A percentile compares a stretch with the other conserved stretches of the same genome.
Evolutionary conservation across 73 alveolate genomes (phyloP).

Genomic region (Paramecium bursaria): DNA sequence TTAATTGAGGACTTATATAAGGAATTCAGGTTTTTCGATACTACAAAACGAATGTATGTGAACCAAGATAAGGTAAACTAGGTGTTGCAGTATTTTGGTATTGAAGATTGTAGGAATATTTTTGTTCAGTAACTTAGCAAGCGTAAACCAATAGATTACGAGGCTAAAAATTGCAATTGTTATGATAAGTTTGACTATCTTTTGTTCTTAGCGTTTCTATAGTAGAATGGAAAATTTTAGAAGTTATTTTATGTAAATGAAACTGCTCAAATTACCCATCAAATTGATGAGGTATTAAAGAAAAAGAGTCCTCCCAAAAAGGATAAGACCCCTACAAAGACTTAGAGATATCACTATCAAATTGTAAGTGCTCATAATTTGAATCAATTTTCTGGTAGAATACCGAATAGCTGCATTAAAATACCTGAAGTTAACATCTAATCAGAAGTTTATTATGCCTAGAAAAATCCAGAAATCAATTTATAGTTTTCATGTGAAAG

Average conservation of each 20-base stretch:
- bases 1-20: conserved; percentile 17
- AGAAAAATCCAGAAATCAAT: conserved; percentile 14
- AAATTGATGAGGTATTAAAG: background rate
- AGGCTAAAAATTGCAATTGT: too few species aligned
- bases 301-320: conserved; percentile 14
- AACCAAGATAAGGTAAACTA: background rate
- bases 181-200: conserved; percentile 13
- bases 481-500: conserved; percentile 7
- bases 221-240: background rate
- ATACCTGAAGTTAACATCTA: conserved; percentile 11
- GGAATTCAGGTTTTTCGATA: conserved; percentile 38
- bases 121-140: background rate
- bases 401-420: conserved; percentile 1
- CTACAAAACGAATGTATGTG: background rate
- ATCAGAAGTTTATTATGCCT: conserved; percentile 44
- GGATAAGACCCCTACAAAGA: background rate
- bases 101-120: background rate
- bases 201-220: conserved; percentile 12
- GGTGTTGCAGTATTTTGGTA: conserved; percentile 12
- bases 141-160: conserved; percentile 21
- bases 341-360: conserved; percentile 14
- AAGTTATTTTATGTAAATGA: background rate
- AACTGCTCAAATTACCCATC: background rate
- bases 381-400: conserved; percentile 14
- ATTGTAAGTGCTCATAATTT: conserved; percentile 31